Evolutionary conservation across 2,329 filamentous ascomycete genomes (phyloP), one percentile per base, ranked within the genome.

Genomic region (Talaromyces marneffei): DNA sequence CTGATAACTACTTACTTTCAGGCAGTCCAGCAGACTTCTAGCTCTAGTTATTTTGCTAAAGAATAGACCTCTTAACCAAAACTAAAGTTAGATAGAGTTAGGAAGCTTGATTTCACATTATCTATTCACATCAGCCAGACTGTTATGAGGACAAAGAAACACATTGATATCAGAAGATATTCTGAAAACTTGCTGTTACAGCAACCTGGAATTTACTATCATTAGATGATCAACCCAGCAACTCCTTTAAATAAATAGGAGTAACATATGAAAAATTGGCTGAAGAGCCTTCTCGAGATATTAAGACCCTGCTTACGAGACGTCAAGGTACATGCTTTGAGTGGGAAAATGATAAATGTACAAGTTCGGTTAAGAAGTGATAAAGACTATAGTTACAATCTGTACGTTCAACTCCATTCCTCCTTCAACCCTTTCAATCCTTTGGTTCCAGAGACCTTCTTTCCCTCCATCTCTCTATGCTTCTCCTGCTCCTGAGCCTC

Each of bases 391-490:
- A 23, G 18, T 4, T 35, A 52, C 48, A 52, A 20, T 35, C 44
- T 52, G 18, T 6, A 33, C 12, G 18, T 8, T 55, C 52, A 55
- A 40, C 52, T 70, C 72, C 74, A 75, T 57, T 75, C 72, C 33
- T 69, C 70, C 56, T 69, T 69, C 57, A 75, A 63, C 1, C 71
- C 73, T 61, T 72, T 72, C 44, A 77, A 61, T 2, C 72, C 69
- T 63, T 74, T 75, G 12, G 68, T 65, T 40, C 72, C 70, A 8
- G 67, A 46, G 25, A 31, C 63, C 57, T 64, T 64, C 39, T 62
- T 55, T 8, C 64, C 59, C 48, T 65, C 64, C n/a, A 61, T 25
- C 31, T 64, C 31, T 37, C 18, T 29, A 53, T 39, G 37, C 25
- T 18, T 60, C 46, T 55, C 62, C 37, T 54, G 63, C 23, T n/a